Conservation (phyloP, 1,284 basidiomycete species). For the Pyrrhoderma lamaoense region DNA sequence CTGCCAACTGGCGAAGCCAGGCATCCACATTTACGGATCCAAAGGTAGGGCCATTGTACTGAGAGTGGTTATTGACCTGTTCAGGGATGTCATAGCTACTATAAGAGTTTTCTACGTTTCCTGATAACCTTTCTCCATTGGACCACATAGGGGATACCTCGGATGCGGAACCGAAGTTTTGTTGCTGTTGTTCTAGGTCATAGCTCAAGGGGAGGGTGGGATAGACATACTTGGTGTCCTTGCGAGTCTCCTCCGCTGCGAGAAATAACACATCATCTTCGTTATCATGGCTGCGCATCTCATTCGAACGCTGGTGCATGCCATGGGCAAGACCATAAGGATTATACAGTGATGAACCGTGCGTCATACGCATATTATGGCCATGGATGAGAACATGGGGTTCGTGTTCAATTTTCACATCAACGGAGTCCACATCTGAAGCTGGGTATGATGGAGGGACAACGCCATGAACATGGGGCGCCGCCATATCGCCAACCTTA, state of each 20-base stretch:
- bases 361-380: constrained; percentile 11
- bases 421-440: not conserved
- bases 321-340: constrained; percentile 16
- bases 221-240: constrained; percentile 2
- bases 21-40: constrained; percentile 14
- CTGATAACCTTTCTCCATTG: constrained; percentile 4
- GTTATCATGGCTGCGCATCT: constrained; percentile 10
- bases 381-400: constrained; percentile 13
- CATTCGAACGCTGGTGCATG: constrained; percentile 6
- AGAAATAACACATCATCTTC: not conserved
- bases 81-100: not conserved
- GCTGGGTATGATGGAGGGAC: not conserved
- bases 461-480: not conserved
- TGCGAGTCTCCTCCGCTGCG: not conserved
- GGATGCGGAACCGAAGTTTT: not conserved
- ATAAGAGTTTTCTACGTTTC: not conserved
- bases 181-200: constrained; percentile 6
- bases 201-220: not conserved
- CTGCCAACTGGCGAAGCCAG: constrained; percentile 12
- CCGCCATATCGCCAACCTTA: constrained; percentile 13
- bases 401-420: not conserved
- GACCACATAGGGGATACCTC: constrained; percentile 6
- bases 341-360: constrained; percentile 14
- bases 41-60: not conserved
- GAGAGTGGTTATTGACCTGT: not conserved